phyloP scores from a whole-genome alignment of 2,329 filamentous ascomycete genomes.

The Metarhizium album region DNA sequence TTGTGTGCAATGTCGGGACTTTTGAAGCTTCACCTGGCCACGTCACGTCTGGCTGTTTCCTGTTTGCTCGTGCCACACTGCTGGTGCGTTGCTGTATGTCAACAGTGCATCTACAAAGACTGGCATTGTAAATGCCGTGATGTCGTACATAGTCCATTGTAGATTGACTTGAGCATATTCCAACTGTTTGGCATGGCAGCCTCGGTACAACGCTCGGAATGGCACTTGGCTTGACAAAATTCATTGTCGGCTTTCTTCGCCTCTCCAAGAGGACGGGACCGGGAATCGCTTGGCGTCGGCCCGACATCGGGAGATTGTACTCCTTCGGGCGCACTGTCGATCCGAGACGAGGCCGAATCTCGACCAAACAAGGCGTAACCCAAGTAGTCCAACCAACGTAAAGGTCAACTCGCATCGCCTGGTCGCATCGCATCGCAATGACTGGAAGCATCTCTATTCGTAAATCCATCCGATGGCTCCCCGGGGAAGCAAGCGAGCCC shows the following conservation, averaged over 20 bases:
- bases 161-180: no score
- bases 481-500: conserved; percentile 41
- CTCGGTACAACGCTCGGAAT: no score
- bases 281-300: not conserved
- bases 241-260: no score
- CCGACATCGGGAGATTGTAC: not conserved
- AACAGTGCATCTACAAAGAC: not conserved
- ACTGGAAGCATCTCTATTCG: conserved; percentile 42
- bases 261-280: not conserved
- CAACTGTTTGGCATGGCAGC: no score
- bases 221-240: no score
- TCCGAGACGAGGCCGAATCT: not conserved
- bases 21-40: not conserved
- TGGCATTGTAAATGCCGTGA: no score
- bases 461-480: conserved; percentile 48
- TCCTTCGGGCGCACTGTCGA: not conserved
- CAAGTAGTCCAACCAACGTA: not conserved
- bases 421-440: conserved; percentile 16
- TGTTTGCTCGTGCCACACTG: not conserved
- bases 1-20: not conserved
- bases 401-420: not conserved
- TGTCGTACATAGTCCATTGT: not conserved
- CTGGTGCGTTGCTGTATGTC: not conserved
- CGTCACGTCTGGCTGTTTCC: not conserved
- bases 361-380: not conserved